These are phyloP conservation scores for Lophiostoma macrostomum DNA, from an alignment of 495 filamentous ascomycete species.

Conservation along the genomic window DNA sequence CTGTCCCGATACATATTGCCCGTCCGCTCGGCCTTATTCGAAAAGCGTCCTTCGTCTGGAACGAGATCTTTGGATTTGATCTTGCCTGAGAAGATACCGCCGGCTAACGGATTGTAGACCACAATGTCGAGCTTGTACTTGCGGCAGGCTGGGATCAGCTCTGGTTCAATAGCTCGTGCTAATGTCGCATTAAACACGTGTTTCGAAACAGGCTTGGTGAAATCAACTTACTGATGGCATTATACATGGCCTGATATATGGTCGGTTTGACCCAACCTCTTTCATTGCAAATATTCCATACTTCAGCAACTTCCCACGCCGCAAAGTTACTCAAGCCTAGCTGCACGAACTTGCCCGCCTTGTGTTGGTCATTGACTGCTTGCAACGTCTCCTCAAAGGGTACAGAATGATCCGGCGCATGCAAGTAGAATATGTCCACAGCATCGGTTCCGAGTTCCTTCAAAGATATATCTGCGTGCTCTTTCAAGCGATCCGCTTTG, in stretches of 20 bases:
- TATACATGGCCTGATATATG: slow-evolving; percentile 69
- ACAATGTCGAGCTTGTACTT: slow-evolving; percentile 85
- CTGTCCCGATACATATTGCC: slow-evolving; percentile 71
- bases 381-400: slow-evolving; percentile 74
- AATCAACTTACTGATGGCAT: slow-evolving; percentile 48
- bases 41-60: slow-evolving; percentile 68
- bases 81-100: slow-evolving; percentile 81
- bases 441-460: slow-evolving; percentile 69
- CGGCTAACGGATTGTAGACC: slow-evolving; percentile 86
- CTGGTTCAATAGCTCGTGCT: slow-evolving; percentile 70
- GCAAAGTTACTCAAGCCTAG: slow-evolving; percentile 84
- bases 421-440: slow-evolving; percentile 87
- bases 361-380: slow-evolving; percentile 75
- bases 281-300: slow-evolving; percentile 76
- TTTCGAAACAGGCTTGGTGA: not conserved
- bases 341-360: slow-evolving; percentile 80
- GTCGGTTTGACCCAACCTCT: slow-evolving; percentile 71
- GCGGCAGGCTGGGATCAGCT: slow-evolving; percentile 75
- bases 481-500: slow-evolving; percentile 56
- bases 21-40: slow-evolving; percentile 44
- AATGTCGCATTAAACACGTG: not conserved
- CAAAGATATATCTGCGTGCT: slow-evolving; percentile 62
- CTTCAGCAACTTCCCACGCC: slow-evolving; percentile 87
- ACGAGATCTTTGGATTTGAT: slow-evolving; percentile 57
- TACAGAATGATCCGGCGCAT: slow-evolving; percentile 69